Conservation (phyloP, 1,139 yeast genomes). For the Geotrichum restrictum region DNA sequence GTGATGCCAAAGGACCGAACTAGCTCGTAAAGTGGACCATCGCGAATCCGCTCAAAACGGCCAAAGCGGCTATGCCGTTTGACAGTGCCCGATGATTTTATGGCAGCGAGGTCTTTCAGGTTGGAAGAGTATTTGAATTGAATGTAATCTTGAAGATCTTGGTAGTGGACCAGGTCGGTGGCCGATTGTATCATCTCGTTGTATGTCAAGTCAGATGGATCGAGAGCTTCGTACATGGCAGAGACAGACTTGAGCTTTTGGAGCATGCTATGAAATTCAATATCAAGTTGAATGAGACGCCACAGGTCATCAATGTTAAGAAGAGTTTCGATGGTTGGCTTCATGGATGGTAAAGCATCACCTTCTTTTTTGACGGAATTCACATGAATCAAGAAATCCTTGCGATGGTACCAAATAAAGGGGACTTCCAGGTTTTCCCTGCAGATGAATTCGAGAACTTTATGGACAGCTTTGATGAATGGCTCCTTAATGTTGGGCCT, state of each 20-base stretch:
- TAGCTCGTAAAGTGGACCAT: slow-evolving; percentile 62
- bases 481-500: slow-evolving; percentile 52
- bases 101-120: slow-evolving; percentile 46
- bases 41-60: slow-evolving; percentile 69
- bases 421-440: slow-evolving; percentile 87
- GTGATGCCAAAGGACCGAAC: slow-evolving; percentile 73
- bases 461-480: slow-evolving; percentile 65
- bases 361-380: slow-evolving; percentile 38
- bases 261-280: slow-evolving; percentile 81
- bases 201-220: slow-evolving; percentile 56
- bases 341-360: slow-evolving; percentile 41
- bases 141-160: slow-evolving; percentile 81
- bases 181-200: slow-evolving; percentile 55
- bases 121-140: slow-evolving; percentile 77
- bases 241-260: slow-evolving; percentile 62
- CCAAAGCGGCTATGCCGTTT: slow-evolving; percentile 72
- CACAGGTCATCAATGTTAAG: slow-evolving; percentile 66
- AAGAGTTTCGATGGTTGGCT: slow-evolving; percentile 43
- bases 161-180: slow-evolving; percentile 70
- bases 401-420: slow-evolving; percentile 92
- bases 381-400: slow-evolving; percentile 65
- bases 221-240: slow-evolving; percentile 54
- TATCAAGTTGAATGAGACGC: slow-evolving; percentile 81
- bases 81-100: slow-evolving; percentile 19
- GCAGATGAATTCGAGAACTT: slow-evolving; percentile 73